Conservation (phyloP, 1,284 basidiomycete species). For the Melampsora larici-populina region DNA sequence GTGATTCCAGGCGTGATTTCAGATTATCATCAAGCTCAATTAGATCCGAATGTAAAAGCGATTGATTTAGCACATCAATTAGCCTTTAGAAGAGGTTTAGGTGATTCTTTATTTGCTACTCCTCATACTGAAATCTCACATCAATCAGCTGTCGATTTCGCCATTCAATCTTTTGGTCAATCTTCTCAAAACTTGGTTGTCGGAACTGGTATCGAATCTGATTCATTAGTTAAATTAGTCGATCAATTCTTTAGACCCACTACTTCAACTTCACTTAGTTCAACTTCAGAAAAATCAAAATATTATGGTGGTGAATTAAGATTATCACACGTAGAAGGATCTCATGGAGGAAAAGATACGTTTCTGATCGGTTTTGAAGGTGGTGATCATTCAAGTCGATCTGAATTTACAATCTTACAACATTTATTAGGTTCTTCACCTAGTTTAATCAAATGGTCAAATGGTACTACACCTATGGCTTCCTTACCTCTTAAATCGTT, state of each 20-base stretch:
- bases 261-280: slow-evolving; percentile 55
- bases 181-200: slow-evolving; percentile 73
- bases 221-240: slow-evolving; percentile 68
- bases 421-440: slow-evolving; percentile 69
- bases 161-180: slow-evolving; percentile 67
- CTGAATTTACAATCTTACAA: slow-evolving; percentile 72
- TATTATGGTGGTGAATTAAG: slow-evolving; percentile 86
- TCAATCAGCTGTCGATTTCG: slow-evolving; percentile 69
- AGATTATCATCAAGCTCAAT: slow-evolving; percentile 66
- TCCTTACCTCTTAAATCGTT: slow-evolving; percentile 65
- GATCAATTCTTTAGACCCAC: slow-evolving; percentile 64
- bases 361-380: slow-evolving; percentile 52
- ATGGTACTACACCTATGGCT: slow-evolving; percentile 68
- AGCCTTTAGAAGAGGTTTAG: slow-evolving; percentile 86
- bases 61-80: slow-evolving; percentile 78
- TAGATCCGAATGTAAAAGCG: slow-evolving; percentile 65
- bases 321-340: slow-evolving; percentile 58
- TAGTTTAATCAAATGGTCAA: slow-evolving; percentile 77
- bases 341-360: slow-evolving; percentile 53
- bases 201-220: slow-evolving; percentile 75
- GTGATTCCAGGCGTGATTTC: slow-evolving; percentile 71
- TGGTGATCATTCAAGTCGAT: slow-evolving; percentile 58
- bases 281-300: slow-evolving; percentile 56
- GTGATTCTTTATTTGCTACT: slow-evolving; percentile 77
- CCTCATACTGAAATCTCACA: slow-evolving; percentile 66